phyloP scores from a whole-genome alignment of 1,284 basidiomycete genomes.

The Trametes versicolor region DNA sequence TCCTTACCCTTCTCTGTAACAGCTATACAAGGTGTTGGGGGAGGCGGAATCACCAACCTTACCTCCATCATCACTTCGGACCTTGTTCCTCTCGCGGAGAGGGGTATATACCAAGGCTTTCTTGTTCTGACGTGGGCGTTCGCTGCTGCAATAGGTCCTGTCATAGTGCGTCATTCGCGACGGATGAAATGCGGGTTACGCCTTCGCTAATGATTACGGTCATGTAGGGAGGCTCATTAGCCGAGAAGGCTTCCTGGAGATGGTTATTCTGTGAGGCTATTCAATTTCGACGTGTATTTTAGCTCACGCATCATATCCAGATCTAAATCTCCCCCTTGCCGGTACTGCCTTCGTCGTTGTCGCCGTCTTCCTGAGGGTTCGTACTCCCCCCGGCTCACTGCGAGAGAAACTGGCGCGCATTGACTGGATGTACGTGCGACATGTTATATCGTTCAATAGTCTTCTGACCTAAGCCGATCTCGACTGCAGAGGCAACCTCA shows the following conservation, averaged over 20 bases:
- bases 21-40: constrained; percentile 51
- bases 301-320: too few relatives aligned
- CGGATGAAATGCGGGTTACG: constrained; percentile 17
- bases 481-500: constrained; percentile 51
- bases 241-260: constrained; percentile 37
- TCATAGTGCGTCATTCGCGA: constrained; percentile 41
- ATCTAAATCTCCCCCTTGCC: constrained; percentile 49
- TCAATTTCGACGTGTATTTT: too few relatives aligned
- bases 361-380: constrained; percentile 43
- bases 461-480: background rate
- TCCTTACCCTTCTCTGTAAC: too few relatives aligned
- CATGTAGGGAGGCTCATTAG: constrained; percentile 34
- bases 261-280: constrained; percentile 41
- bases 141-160: constrained; percentile 46
- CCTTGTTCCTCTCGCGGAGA: constrained; percentile 47
- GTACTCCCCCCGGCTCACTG: constrained; percentile 40
- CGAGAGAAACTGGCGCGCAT: constrained; percentile 36
- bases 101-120: constrained; percentile 48
- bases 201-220: background rate
- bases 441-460: background rate
- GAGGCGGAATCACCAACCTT: constrained; percentile 48
- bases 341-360: constrained; percentile 47
- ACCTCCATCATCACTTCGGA: constrained; percentile 48
- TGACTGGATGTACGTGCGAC: constrained; percentile 40
- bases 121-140: constrained; percentile 47